Evolutionary conservation across 2,329 filamentous ascomycete genomes (phyloP).

Genomic region (Onygena corvina): DNA sequence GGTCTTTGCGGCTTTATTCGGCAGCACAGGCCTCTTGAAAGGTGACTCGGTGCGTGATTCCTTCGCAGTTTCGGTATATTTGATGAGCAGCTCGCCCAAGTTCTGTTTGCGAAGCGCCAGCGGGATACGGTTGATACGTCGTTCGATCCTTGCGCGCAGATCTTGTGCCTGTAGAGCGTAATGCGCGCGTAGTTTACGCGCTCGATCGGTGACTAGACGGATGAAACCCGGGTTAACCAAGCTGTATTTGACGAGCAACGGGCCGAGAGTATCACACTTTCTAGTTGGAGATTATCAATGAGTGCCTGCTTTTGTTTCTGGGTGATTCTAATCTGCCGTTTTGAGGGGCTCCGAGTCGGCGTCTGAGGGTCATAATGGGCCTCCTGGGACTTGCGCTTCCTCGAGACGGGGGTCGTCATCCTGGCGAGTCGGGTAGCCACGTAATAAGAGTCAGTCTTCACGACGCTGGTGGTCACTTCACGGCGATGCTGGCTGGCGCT

Average conservation of each 20-base stretch:
- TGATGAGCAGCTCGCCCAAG: slow-evolving; percentile 65
- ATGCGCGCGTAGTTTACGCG: slow-evolving; percentile 74
- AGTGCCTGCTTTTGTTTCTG: slow-evolving; percentile 69
- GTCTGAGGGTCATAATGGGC: slow-evolving; percentile 33
- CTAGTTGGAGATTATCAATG: slow-evolving; percentile 78
- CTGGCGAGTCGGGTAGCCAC: slow-evolving; percentile 3
- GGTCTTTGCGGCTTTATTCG: slow-evolving; percentile 22
- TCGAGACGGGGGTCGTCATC: slow-evolving; percentile 28
- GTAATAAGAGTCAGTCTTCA: not conserved
- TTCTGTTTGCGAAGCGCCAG: slow-evolving; percentile 62
- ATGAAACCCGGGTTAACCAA: slow-evolving; percentile 8
- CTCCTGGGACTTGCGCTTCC: slow-evolving; percentile 33
- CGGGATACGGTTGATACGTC: slow-evolving; percentile 87
- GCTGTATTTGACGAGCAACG: slow-evolving; percentile 16
- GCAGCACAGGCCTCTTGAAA: slow-evolving; percentile 24
- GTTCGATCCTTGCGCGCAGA: slow-evolving; percentile 73
- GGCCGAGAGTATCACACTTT: slow-evolving; percentile 49
- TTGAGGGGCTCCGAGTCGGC: slow-evolving; percentile 47
- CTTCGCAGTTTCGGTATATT: slow-evolving; percentile 30
- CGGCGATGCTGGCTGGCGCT: not conserved
- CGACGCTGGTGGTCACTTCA: not conserved
- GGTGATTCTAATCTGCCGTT: slow-evolving; percentile 52
- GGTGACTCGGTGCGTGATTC: slow-evolving; percentile 37
- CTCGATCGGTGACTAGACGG: slow-evolving; percentile 70
- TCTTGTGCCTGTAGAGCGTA: slow-evolving; percentile 81